phyloP scores from a whole-genome alignment of 257 asterid genomes.

The Henckelia pumila region DNA sequence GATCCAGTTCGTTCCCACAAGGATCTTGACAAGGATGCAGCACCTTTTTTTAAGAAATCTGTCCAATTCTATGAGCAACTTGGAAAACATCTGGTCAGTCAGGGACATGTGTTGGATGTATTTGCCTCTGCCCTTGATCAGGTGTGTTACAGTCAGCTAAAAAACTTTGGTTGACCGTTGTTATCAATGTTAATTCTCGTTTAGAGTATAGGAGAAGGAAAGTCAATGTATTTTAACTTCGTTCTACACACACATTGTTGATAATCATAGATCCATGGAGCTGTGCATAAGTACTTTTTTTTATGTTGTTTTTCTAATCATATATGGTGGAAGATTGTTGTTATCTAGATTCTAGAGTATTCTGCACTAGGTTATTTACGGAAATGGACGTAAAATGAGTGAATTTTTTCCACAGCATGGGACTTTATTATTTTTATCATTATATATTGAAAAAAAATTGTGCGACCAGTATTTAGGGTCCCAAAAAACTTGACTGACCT shows the following conservation, averaged over 20 bases:
- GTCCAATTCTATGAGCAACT: conserved; percentile 83
- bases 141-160: conserved; percentile 42
- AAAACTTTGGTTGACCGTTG: background rate
- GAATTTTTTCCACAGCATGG: background rate
- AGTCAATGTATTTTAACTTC: background rate
- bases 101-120: conserved; percentile 92
- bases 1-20: conserved; percentile 98
- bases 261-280: conserved; percentile 21
- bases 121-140: conserved; percentile 99
- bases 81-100: conserved; percentile 78
- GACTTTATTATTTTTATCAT: background rate
- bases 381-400: background rate
- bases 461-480: conserved; percentile 10
- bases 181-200: conserved; percentile 5
- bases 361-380: conserved; percentile 8
- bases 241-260: conserved; percentile 17
- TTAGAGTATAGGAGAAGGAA: background rate
- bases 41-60: conserved; percentile 79
- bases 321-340: conserved; percentile 1
- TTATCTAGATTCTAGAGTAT: background rate
- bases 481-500: background rate
- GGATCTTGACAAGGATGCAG: conserved; percentile 98
- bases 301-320: conserved; percentile 1
- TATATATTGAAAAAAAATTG: background rate
- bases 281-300: conserved; percentile 6